phyloP scores from a whole-genome alignment of 73 alveolate genomes.

The Tetrahymena borealis region DNA sequence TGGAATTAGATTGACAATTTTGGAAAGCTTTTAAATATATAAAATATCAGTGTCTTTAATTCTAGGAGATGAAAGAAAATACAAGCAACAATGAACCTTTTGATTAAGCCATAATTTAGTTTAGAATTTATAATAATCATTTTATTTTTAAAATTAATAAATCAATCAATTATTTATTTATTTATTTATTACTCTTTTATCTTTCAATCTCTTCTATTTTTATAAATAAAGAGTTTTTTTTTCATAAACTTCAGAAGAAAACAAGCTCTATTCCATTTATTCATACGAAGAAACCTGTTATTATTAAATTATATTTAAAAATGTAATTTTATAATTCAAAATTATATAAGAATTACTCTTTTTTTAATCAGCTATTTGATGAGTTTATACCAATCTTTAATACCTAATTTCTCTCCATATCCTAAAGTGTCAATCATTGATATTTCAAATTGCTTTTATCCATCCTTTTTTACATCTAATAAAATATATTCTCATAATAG shows the following conservation, averaged over 20 bases:
- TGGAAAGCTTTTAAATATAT: neutral
- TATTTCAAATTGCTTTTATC: neutral
- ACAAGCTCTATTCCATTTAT: neutral
- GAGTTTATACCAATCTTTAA: neutral
- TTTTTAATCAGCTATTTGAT: neutral
- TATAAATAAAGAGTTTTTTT: neutral
- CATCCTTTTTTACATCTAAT: neutral
- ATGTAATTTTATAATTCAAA: neutral
- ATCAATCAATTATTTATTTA: no score
- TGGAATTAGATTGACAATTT: neutral
- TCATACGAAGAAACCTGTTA: neutral
- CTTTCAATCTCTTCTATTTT: neutral
- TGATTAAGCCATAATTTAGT: no score
- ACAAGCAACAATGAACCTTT: neutral
- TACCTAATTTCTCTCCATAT: neutral
- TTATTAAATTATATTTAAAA: neutral
- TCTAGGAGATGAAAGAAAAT: neutral
- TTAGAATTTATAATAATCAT: no score
- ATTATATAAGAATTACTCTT: no score
- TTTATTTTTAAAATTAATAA: no score
- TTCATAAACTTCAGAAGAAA: neutral
- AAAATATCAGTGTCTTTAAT: neutral
- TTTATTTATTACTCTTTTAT: neutral
- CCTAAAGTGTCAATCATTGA: neutral
- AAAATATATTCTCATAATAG: neutral